Evolutionary conservation across 495 filamentous ascomycete species (phyloP).

Genomic region (Delitschia confertaspora): DNA sequence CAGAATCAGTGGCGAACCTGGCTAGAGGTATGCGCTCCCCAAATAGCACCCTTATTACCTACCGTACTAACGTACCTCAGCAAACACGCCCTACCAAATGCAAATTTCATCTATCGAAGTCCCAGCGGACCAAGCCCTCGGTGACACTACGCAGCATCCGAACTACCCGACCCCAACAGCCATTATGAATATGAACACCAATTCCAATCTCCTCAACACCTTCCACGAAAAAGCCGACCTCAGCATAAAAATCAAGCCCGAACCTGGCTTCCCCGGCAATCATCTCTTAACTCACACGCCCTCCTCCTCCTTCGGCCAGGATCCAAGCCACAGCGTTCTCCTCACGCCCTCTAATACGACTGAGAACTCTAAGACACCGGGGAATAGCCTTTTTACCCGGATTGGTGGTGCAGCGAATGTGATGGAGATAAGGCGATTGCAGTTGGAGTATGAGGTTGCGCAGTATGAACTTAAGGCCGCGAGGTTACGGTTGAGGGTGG

Average conservation of each 20-base stretch:
- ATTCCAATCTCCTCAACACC: neutral
- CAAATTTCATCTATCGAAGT: neutral
- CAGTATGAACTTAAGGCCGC: slow-evolving; percentile 8
- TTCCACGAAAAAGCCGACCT: neutral
- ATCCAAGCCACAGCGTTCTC: neutral
- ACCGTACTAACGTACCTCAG: too few relatives aligned
- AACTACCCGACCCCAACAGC: neutral
- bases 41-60: too few relatives aligned
- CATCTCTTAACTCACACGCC: neutral
- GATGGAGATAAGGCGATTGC: neutral
- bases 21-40: neutral
- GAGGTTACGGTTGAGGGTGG: too few relatives aligned
- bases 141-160: neutral
- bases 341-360: neutral
- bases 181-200: neutral
- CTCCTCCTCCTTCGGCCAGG: neutral
- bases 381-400: neutral
- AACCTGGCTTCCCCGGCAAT: neutral
- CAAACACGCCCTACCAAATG: neutral
- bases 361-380: neutral
- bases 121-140: neutral
- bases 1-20: neutral
- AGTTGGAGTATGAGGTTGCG: slow-evolving; percentile 6
- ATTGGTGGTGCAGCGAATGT: neutral
- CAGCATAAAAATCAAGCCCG: neutral